Base-by-base conservation (phyloP, 495 filamentous ascomycete species). In the Penicillium cataractarum region DNA sequence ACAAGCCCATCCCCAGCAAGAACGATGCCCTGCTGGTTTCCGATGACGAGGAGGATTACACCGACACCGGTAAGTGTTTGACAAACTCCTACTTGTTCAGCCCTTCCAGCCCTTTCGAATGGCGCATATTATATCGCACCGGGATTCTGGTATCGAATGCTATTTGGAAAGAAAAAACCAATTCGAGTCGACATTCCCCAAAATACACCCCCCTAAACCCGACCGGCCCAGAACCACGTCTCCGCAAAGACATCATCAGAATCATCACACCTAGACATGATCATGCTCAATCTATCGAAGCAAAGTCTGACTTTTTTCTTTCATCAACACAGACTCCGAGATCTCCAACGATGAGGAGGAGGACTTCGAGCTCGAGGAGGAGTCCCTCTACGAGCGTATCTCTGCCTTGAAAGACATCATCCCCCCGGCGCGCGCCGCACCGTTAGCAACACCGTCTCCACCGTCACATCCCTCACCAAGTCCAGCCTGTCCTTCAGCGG, bases 331-430 rank as follows among this genome's bases (percentile, higher is more conserved):
- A 80, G 71, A 80, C 27, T 84, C 82, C 60, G 89, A 90, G 67
- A 83, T 82, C 68, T 84, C 84, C 67, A 66, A 76, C 21, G 80
- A 82, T 10, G 66, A 68, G 48, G 79, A 77, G 55, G 80, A 83
- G 48, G 49, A 52, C 49, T 55, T 75, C 54, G 74, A 81, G 31
- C 55, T 76, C 54, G 74, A 81, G 37, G 79, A 80, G 71, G 88
- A 90, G 78, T 76, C 89, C 27, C 76, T 97, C 53, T 82, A 83
- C 72, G 93, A 97, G 65, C 92, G 94, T 63, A 66, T 99, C 63
- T 78, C 82, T 63, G 95, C 96, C 33, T 84, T 99, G 65, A 88
- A 90, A 81, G 95, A 98, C 77, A 96, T 98, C 49, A 84, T 99
- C 91, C 95, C 17, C 90, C 93, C 49, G 86, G 87, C 49, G 87